Conservation (phyloP, 2,329 filamentous ascomycete species). For the Penicillium sp. region DNA sequence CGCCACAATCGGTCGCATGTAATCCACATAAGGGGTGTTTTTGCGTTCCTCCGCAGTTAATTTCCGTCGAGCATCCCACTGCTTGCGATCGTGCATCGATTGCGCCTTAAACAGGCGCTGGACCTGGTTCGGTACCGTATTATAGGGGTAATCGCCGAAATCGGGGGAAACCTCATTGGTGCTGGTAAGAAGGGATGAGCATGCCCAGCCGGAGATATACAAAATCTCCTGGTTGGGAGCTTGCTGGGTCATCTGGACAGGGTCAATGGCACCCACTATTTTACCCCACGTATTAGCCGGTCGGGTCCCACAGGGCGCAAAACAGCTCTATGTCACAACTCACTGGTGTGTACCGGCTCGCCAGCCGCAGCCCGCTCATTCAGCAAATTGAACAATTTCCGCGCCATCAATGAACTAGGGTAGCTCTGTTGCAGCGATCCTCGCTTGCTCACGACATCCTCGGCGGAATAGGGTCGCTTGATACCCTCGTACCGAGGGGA, state of each 20-base stretch:
- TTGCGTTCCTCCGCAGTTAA: conserved; percentile 71
- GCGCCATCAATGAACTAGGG: conserved; percentile 89
- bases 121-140: conserved; percentile 97
- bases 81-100: conserved; percentile 92
- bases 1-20: conserved; percentile 89
- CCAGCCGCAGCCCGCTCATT: conserved; percentile 74
- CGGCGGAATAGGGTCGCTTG: conserved; percentile 85
- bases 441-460: conserved; percentile 89
- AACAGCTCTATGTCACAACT: conserved; percentile 12
- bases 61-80: conserved; percentile 83
- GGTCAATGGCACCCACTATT: conserved; percentile 92
- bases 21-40: conserved; percentile 81
- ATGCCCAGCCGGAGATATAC: conserved; percentile 97
- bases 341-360: conserved; percentile 90
- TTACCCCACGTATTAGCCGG: not conserved
- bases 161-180: conserved; percentile 98
- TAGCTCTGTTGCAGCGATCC: conserved; percentile 85
- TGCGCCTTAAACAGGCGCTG: conserved; percentile 95
- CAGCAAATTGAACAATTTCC: conserved; percentile 89
- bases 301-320: not conserved
- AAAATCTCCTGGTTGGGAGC: conserved; percentile 93
- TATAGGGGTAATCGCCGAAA: conserved; percentile 98
- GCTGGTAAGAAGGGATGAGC: conserved; percentile 85
- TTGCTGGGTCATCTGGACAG: conserved; percentile 99
- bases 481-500: conserved; percentile 83